Evolutionary conservation across 2,329 filamentous ascomycete species (phyloP), one percentile per base, ranked within the genome.

Genomic region (Cyanodermella asteris): DNA sequence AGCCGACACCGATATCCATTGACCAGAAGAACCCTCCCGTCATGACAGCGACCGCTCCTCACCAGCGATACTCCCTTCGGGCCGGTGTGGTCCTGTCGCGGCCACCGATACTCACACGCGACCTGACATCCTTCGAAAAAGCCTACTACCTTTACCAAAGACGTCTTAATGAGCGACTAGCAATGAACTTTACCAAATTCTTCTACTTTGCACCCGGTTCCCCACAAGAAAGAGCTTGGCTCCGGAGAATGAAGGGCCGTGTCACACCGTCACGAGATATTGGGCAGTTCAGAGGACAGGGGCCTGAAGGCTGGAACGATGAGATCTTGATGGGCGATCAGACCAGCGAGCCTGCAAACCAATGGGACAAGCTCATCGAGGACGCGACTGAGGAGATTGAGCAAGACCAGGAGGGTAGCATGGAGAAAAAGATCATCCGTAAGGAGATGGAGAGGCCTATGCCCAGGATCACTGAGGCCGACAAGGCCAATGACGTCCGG

Each of bases 131-230:
- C 8, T 94, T 97, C 51, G 87, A 97, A 51, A 75, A 80, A 43
- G 63, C 84, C 34, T 94, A 74, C 54, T 91, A 74, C 59, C 81
- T 97, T 47, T 97, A 97, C 56, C 87, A 97, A 55, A 84, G 84
- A 40, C 80, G 87, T 9, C 63, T 97, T 31, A 91, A 94, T 50
- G 87, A 97, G 59, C 76, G 87, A 21, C 62, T 91, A 26, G 70
- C 72, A 12, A 63, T 87, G 4, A 77, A 82, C 2, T 97, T 94
- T 49, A 75, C 75, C 28, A 69, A 76, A 36, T 76, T 76, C 46
- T 87, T 94, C 54, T 97, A 91, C 62, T 91, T 82, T 64, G 91
- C 91, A 58, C 71, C 71, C 38, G 77, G 78, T 43, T 91, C 82
- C 7, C 72, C 81, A 2, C 61, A 68, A 6, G 76, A 82, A 36